phyloP scores from a whole-genome alignment of 2,329 filamentous ascomycete species.

The Xylariomycetidae sp. region DNA sequence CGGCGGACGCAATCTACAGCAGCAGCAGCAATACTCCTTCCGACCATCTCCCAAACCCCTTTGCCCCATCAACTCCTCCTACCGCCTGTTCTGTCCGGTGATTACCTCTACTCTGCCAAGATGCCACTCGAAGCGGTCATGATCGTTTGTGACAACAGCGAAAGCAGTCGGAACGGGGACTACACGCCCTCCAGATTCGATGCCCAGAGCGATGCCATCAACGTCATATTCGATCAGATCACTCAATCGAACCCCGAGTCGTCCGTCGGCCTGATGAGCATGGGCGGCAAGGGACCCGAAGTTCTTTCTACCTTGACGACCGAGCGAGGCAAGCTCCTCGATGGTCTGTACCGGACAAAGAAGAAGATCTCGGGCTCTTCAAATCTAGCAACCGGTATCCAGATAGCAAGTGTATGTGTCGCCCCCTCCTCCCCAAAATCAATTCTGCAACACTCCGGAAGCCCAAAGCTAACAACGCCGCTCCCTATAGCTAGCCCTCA shows the following conservation, averaged over 20 bases:
- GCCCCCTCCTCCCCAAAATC: background rate
- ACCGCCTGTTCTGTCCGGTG: too few relatives aligned
- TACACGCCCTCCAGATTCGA: constrained; percentile 89
- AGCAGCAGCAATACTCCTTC: too few relatives aligned
- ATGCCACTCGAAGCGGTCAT: constrained; percentile 99
- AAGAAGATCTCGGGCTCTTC: constrained; percentile 86
- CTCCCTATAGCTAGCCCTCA: constrained; percentile 72
- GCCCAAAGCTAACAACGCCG: constrained; percentile 15
- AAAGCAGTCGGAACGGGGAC: constrained; percentile 96
- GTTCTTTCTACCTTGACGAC: constrained; percentile 94
- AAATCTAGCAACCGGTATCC: constrained; percentile 89
- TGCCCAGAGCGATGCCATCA: constrained; percentile 91
- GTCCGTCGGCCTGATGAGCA: constrained; percentile 96
- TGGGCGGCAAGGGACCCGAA: constrained; percentile 96
- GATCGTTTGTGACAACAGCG: constrained; percentile 99
- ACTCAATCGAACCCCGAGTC: constrained; percentile 95
- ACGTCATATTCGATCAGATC: constrained; percentile 92
- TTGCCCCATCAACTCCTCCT: constrained; percentile 1
- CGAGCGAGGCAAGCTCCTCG: constrained; percentile 91
- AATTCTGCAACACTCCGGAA: too few relatives aligned
- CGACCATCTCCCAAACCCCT: too few relatives aligned
- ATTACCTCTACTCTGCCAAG: constrained; percentile 47
- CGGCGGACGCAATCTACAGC: too few relatives aligned
- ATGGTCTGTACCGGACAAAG: constrained; percentile 83
- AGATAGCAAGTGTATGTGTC: constrained; percentile 79